phyloP scores from a whole-genome alignment of 2,329 filamentous ascomycete species.

The Ophiostoma triangulosporum region DNA sequence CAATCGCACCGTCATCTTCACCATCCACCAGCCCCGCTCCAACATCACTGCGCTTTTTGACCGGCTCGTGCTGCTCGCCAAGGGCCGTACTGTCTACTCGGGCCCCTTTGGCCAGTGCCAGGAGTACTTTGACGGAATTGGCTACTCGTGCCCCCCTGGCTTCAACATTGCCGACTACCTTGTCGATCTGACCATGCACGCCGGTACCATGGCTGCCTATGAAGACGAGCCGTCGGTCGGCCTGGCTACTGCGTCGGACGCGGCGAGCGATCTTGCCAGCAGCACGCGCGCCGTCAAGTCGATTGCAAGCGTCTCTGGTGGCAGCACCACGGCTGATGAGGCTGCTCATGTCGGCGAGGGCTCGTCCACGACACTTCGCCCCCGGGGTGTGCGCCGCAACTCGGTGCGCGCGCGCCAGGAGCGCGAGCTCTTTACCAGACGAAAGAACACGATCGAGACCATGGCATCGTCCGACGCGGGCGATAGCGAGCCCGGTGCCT shows the following conservation, averaged over 20 bases:
- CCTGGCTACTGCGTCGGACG: constrained; percentile 36
- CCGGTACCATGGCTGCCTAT: constrained; percentile 47
- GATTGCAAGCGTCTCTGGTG: constrained; percentile 68
- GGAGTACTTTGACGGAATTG: constrained; percentile 79
- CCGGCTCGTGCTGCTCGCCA: constrained; percentile 77
- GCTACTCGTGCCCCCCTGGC: constrained; percentile 84
- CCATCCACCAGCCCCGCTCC: constrained; percentile 92
- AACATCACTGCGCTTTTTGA: constrained; percentile 98
- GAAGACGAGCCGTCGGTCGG: constrained; percentile 28
- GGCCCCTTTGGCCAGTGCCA: constrained; percentile 83
- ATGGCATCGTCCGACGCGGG: constrained; percentile 46
- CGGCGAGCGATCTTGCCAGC: constrained; percentile 61
- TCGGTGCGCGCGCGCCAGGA: constrained; percentile 82
- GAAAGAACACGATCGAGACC: constrained; percentile 51
- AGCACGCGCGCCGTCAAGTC: constrained; percentile 84
- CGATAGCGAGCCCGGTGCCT: constrained; percentile 37
- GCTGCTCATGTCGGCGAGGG: constrained; percentile 39
- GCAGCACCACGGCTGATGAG: constrained; percentile 53
- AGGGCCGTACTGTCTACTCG: constrained; percentile 84
- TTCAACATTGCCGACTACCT: constrained; percentile 99
- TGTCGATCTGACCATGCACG: constrained; percentile 96
- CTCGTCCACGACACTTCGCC: constrained; percentile 39
- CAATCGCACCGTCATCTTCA: constrained; percentile 94
- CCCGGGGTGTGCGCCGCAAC: constrained; percentile 56
- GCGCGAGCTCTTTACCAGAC: constrained; percentile 76